Percentiles rank a stretch among this genome's conserved stretches.
These are phyloP conservation scores for Scutellaria barbata DNA, from an alignment of 257 asterid species.

Conservation along the genomic window DNA sequence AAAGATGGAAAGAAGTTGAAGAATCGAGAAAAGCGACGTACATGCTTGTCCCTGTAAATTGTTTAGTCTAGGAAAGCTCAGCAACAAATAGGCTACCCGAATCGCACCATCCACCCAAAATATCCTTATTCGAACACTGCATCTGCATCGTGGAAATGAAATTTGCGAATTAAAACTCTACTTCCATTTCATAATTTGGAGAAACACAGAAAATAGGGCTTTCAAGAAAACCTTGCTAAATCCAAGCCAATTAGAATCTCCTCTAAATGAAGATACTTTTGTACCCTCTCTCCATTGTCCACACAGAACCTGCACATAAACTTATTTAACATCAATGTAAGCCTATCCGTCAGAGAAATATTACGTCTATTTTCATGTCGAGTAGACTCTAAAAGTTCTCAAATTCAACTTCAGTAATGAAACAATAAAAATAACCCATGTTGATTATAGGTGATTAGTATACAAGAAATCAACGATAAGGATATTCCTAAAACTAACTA, in stretches of 20 bases:
- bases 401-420: neutral
- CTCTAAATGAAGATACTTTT: conserved; percentile 79
- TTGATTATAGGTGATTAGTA: neutral
- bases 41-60: too few relatives aligned
- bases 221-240: conserved; percentile 71
- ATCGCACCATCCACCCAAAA: conserved; percentile 64
- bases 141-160: conserved; percentile 13
- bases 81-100: conserved; percentile 62
- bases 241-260: conserved; percentile 99
- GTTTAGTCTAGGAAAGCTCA: conserved; percentile 38
- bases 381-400: neutral
- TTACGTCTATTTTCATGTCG: neutral
- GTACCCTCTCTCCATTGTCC: conserved; percentile 74
- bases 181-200: neutral
- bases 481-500: too few relatives aligned
- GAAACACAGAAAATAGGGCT: neutral
- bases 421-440: neutral
- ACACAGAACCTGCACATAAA: conserved; percentile 63
- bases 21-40: too few relatives aligned
- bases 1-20: too few relatives aligned
- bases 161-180: neutral
- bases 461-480: neutral
- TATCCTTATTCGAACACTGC: conserved; percentile 52
- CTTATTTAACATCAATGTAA: neutral
- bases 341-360: neutral